Conservation (phyloP, 352 stramenopile genomes). For the Phytophthora quininea region DNA sequence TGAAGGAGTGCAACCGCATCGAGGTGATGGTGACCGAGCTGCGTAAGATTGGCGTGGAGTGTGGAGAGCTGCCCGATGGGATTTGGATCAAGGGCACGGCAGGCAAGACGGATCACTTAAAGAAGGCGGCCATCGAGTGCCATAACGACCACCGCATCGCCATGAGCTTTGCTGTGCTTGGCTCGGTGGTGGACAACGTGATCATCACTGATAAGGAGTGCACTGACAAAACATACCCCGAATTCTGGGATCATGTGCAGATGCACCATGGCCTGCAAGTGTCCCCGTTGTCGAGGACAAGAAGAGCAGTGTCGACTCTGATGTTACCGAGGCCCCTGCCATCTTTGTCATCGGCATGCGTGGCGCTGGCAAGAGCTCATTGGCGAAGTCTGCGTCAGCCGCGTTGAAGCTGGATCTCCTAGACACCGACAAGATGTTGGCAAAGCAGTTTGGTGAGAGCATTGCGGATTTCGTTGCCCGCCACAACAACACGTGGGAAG, state of each 20-base stretch:
- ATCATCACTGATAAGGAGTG: conserved; percentile 97
- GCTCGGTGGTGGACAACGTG: conserved; percentile 89
- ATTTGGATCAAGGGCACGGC: conserved; percentile 79
- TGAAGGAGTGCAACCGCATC: conserved; percentile 99
- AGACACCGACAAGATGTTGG: conserved; percentile 81
- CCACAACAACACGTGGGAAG: conserved; percentile 70
- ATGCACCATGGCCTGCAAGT: conserved; percentile 70
- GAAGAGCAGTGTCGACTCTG: conserved; percentile 10
- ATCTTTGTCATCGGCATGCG: conserved; percentile 91
- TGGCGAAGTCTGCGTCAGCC: conserved; percentile 57
- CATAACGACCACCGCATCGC: conserved; percentile 99
- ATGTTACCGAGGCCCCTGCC: conserved; percentile 32
- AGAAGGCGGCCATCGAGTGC: conserved; percentile 73
- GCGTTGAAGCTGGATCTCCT: conserved; percentile 65
- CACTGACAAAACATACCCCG: conserved; percentile 98
- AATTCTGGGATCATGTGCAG: conserved; percentile 92
- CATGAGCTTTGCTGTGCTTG: conserved; percentile 97
- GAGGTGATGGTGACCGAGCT: conserved; percentile 97
- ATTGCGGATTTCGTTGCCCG: conserved; percentile 73
- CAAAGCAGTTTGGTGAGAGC: conserved; percentile 66
- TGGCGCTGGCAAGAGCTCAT: conserved; percentile 83
- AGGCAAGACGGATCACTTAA: conserved; percentile 54
- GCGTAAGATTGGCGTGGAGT: conserved; percentile 93
- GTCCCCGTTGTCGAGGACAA: conserved; percentile 45
- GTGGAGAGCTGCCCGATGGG: conserved; percentile 73